Evolutionary conservation across 1,284 basidiomycete species (phyloP).

Genomic region (Moniliophthora roreri): DNA sequence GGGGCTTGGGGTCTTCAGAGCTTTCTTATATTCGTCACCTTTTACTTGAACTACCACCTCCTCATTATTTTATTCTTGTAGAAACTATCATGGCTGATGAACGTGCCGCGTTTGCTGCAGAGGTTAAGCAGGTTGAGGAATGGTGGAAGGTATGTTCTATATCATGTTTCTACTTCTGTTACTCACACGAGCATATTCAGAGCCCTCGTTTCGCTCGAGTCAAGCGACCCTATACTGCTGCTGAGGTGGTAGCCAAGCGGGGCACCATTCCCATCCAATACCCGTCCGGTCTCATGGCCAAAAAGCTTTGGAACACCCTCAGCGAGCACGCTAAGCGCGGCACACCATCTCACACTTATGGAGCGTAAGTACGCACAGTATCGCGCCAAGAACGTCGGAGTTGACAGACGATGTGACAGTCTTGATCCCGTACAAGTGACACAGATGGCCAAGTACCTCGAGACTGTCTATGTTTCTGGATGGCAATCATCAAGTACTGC

Average conservation of each 20-base stretch:
- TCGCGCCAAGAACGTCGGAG: slow-evolving; percentile 2
- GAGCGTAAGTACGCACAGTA: slow-evolving; percentile 72
- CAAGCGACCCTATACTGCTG: slow-evolving; percentile 89
- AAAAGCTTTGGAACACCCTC: slow-evolving; percentile 84
- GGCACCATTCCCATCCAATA: slow-evolving; percentile 88
- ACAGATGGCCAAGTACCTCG: slow-evolving; percentile 98
- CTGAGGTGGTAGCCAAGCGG: slow-evolving; percentile 91
- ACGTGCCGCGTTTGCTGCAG: slow-evolving; percentile 69
- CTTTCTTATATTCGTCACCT: background rate
- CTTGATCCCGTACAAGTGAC: slow-evolving; percentile 97
- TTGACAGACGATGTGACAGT: slow-evolving; percentile 36
- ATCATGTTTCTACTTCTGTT: slow-evolving; percentile 7
- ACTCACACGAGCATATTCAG: slow-evolving; percentile 37
- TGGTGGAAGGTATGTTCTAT: slow-evolving; percentile 83
- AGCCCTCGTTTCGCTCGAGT: slow-evolving; percentile 83
- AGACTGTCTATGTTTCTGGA: slow-evolving; percentile 97
- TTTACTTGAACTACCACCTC: slow-evolving; percentile 3
- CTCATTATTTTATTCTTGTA: slow-evolving; percentile 5
- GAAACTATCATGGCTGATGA: slow-evolving; percentile 53
- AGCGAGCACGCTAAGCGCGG: slow-evolving; percentile 66
- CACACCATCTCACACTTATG: slow-evolving; percentile 92
- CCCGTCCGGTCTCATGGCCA: slow-evolving; percentile 82
- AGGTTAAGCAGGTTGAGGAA: slow-evolving; percentile 83
- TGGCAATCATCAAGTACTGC: slow-evolving; percentile 96
- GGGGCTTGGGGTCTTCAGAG: background rate